A percentile compares a stretch with the other conserved stretches of the same genome.
Conservation (phyloP, 129 eudicot species). For the Escallonia herrerae region DNA sequence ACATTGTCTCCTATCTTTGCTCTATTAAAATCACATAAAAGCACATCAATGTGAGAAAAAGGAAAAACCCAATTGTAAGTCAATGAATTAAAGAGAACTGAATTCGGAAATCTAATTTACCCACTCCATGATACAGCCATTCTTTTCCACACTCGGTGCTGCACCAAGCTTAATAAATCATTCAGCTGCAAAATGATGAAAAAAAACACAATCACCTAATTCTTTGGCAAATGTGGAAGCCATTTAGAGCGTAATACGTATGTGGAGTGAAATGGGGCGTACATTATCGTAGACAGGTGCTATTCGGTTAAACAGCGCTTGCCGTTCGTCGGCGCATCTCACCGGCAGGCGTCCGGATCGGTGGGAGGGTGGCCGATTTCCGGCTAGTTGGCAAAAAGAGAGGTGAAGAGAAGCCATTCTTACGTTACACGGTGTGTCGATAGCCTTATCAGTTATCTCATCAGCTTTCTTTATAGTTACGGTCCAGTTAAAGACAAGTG, state of each 20-base stretch:
- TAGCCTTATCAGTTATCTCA: background rate
- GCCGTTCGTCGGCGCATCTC: constrained; percentile 64
- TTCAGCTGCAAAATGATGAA: constrained; percentile 41
- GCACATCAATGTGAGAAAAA: background rate
- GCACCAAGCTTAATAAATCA: constrained; percentile 76
- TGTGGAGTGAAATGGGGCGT: constrained; percentile 10
- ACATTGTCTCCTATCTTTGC: constrained; percentile 71
- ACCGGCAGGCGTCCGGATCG: constrained; percentile 24
- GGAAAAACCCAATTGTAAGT: background rate
- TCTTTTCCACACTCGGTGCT: constrained; percentile 89
- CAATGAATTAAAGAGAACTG: no score
- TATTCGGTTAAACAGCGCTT: constrained; percentile 81
- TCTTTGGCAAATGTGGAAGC: no score
- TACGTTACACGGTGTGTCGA: background rate
- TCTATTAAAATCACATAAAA: constrained; percentile 25
- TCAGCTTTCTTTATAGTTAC: background rate
- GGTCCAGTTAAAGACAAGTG: background rate
- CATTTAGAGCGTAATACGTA: background rate
- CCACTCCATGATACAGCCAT: constrained; percentile 94
- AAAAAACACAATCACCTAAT: background rate
- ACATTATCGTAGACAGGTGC: constrained; percentile 97
- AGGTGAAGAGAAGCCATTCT: constrained; percentile 20
- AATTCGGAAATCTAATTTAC: constrained; percentile 23
- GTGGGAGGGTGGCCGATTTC: background rate
- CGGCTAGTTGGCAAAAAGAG: constrained; percentile 6